Percentiles rank a stretch among this genome's conserved stretches.
phyloP scores from a whole-genome alignment of 2,329 filamentous ascomycete genomes.

The Penicillium psychrosexuale region DNA sequence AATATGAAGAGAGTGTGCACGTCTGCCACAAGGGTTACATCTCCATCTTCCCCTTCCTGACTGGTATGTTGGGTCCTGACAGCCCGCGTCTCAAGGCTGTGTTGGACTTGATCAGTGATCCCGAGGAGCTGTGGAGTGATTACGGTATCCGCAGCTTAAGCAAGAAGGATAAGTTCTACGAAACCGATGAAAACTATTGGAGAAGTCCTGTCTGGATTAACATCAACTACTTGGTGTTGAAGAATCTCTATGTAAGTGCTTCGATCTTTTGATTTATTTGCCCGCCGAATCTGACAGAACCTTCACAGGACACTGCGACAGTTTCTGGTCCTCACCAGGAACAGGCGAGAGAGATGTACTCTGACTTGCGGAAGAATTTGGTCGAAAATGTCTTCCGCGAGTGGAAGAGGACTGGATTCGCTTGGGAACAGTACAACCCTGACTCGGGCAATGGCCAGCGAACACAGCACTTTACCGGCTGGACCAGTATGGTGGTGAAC shows the following conservation, averaged over 20 bases:
- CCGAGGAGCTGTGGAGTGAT: constrained; percentile 83
- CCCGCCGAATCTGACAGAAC: constrained; percentile 14
- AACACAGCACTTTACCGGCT: constrained; percentile 96
- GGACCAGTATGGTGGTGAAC: constrained; percentile 97
- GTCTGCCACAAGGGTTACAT: constrained; percentile 98
- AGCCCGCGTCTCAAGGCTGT: constrained; percentile 71
- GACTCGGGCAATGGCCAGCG: constrained; percentile 90
- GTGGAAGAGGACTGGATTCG: constrained; percentile 91
- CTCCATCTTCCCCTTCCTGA: constrained; percentile 86
- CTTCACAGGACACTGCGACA: constrained; percentile 60
- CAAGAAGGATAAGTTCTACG: constrained; percentile 77
- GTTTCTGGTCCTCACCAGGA: constrained; percentile 62
- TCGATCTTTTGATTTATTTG: not conserved
- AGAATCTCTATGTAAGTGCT: constrained; percentile 70
- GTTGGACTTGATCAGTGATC: constrained; percentile 73
- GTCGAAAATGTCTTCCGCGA: constrained; percentile 83
- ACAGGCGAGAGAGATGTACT: constrained; percentile 72
- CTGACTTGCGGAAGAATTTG: constrained; percentile 72
- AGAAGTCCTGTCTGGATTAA: constrained; percentile 92
- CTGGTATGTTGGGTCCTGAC: constrained; percentile 71
- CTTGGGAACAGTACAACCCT: constrained; percentile 97
- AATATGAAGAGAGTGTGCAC: constrained; percentile 83
- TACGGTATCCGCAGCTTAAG: constrained; percentile 89
- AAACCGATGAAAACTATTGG: constrained; percentile 96
- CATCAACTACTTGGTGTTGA: constrained; percentile 85